Base-by-base conservation (phyloP, 2,329 filamentous ascomycete genomes). In the Elsinoe perseae region DNA sequence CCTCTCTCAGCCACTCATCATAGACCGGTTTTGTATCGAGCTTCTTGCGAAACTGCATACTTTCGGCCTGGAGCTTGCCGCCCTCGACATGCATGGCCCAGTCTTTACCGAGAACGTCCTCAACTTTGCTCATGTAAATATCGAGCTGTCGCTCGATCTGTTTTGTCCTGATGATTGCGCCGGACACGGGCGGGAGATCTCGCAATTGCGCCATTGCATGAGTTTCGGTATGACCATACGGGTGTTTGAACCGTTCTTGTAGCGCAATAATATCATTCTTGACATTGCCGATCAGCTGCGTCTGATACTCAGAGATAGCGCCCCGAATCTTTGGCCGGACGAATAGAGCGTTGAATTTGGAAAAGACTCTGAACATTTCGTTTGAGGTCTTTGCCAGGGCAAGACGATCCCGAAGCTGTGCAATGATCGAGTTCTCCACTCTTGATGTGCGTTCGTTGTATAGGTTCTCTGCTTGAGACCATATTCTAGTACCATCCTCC, bases 351-450 rank as follows among this genome's bases (percentile, higher is more conserved):
- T 99, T 99, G 80, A 99, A 99, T 69, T 97, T 97, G 54, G 93
- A 97, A 70, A 98, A 98, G 60, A 99, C 93, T 56, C 95, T 87
- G 71, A 99, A 99, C 93, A 98, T 99, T 73, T 98, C 95, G 68
- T 95, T 97, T 38, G 93, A 93, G 60, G 90, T 95, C 77, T 95
- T 96, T 10, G 93, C 92, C 5, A 90, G 95, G 12, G 91, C 93
- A 56, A 98, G 80, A 58, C 93, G 87, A 72, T 98, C 93, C 65
- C 93, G 82, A 28, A 98, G 78, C 55, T 90, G 82, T 30, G 93
- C 90, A 69, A 99, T 99, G 71, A 99, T 98, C 2, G 93, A 96
- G 72, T 98, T 98, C 70, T 99, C 93, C 3, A 99, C 93, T 59
- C 93, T 84, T 16, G 93, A 92, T 8, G 95, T 98, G 36, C 95